Evolutionary conservation across 129 eudicot species (phyloP).

Genomic region (Flaveria sonorensis): DNA sequence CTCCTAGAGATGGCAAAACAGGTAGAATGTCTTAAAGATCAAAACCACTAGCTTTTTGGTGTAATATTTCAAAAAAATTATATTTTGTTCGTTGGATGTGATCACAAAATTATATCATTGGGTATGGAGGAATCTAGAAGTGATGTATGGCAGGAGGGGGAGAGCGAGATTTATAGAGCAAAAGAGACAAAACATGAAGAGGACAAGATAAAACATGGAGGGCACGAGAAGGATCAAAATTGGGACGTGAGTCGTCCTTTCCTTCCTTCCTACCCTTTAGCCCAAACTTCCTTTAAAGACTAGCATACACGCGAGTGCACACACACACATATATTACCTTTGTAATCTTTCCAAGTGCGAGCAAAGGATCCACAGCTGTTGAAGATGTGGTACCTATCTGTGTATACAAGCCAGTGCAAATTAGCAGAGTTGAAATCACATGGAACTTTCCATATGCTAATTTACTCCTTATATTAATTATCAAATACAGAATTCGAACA

Average conservation of each 20-base stretch:
- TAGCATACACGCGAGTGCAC: not conserved
- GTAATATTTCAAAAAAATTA: not conserved
- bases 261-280: not conserved
- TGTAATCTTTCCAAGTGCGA: conserved; percentile 69
- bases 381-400: conserved; percentile 97
- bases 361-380: conserved; percentile 92
- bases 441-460: not conserved
- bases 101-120: not conserved
- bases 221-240: not conserved
- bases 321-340: conserved; percentile 47
- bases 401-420: conserved; percentile 14
- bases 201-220: not conserved
- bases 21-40: not conserved
- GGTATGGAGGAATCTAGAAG: not conserved
- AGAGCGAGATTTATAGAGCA: not conserved
- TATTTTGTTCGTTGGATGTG: not conserved
- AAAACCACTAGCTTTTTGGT: not conserved
- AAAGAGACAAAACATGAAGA: not conserved
- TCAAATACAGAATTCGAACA: not conserved
- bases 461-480: conserved; percentile 13
- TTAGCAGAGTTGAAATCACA: conserved; percentile 4
- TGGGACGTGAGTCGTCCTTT: not conserved
- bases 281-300: not conserved
- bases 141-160: not conserved
- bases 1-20: too few species aligned